phyloP scores from a whole-genome alignment of 805 yeast genomes.

The Barnettozyma sucrosica region DNA sequence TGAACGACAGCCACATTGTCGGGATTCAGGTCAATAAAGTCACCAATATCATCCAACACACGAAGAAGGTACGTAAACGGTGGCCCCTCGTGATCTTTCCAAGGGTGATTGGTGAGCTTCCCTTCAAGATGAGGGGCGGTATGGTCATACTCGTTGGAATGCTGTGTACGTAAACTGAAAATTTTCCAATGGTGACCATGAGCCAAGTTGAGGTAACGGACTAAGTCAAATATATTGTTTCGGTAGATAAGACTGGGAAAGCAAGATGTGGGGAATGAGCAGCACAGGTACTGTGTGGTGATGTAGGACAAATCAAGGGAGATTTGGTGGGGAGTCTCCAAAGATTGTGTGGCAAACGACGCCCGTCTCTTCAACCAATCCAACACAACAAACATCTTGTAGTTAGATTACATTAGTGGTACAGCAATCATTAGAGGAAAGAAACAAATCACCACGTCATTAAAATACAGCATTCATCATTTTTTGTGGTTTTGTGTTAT shows the following conservation, averaged over 20 bases:
- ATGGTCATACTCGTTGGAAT: constrained; percentile 33
- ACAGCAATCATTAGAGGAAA: not conserved
- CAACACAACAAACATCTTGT: not conserved
- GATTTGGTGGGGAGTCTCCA: constrained; percentile 27
- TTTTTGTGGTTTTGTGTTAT: not conserved
- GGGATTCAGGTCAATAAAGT: constrained; percentile 31
- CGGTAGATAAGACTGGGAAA: constrained; percentile 42
- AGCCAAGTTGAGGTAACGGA: constrained; percentile 37
- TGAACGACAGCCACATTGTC: constrained; percentile 64
- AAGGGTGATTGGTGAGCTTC: constrained; percentile 35
- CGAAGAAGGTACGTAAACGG: constrained; percentile 46
- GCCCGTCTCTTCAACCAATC: constrained; percentile 7
- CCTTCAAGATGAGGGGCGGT: constrained; percentile 1
- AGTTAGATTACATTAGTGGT: no score
- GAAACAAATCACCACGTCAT: not conserved
- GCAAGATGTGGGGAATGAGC: constrained; percentile 64
- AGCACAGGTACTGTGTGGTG: constrained; percentile 57
- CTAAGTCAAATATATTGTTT: constrained; percentile 46
- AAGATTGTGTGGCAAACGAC: constrained; percentile 12
- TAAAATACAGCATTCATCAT: not conserved
- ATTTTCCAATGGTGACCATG: constrained; percentile 63
- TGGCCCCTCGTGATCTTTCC: constrained; percentile 77
- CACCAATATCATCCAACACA: constrained; percentile 40
- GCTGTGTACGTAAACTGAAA: constrained; percentile 66
- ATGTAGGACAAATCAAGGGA: constrained; percentile 63